Percentiles rank a stretch among this genome's conserved stretches.
phyloP scores from a whole-genome alignment of 1,139 yeast genomes.

The Suhomyces kunorum region DNA sequence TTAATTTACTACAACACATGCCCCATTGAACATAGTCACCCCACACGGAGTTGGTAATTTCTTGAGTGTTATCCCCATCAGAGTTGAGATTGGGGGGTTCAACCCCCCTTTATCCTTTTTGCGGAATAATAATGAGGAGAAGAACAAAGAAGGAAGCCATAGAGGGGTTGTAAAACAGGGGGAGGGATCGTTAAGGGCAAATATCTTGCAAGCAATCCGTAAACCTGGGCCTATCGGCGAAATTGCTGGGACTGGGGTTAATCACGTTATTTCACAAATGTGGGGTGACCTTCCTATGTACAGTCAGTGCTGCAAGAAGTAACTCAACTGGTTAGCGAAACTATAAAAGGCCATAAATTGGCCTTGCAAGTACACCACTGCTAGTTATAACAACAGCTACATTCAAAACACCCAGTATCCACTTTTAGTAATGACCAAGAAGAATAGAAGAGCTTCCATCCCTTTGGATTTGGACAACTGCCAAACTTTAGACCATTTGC shows the following conservation, averaged over 20 bases:
- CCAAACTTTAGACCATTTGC: slow-evolving; percentile 42
- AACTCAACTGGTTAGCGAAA: neutral
- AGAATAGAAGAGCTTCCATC: slow-evolving; percentile 23
- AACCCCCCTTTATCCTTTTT: slow-evolving; percentile 1
- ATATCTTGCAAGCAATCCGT: too few relatives aligned
- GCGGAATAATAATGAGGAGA: slow-evolving; percentile 5
- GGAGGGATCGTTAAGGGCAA: too few relatives aligned
- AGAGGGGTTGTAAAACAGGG: slow-evolving; percentile 6
- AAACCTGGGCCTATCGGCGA: neutral
- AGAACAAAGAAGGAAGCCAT: neutral
- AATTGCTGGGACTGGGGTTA: neutral
- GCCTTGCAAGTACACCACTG: neutral
- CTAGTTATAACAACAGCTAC: neutral
- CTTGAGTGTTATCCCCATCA: too few relatives aligned
- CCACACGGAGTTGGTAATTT: neutral
- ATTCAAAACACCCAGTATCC: too few relatives aligned
- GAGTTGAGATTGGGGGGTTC: neutral
- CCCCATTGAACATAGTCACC: slow-evolving; percentile 1
- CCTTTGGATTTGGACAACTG: slow-evolving; percentile 42
- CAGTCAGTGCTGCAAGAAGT: neutral
- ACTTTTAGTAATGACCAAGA: slow-evolving; percentile 25
- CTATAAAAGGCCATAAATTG: slow-evolving; percentile 1
- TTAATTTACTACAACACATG: too few relatives aligned
- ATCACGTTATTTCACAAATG: slow-evolving; percentile 8
- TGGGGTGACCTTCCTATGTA: slow-evolving; percentile 7